A percentile compares a stretch with the other conserved stretches of the same genome.
These are phyloP conservation scores for Pulveroboletus sp. DNA, from an alignment of 1,284 basidiomycete genomes.

Conservation along the genomic window DNA sequence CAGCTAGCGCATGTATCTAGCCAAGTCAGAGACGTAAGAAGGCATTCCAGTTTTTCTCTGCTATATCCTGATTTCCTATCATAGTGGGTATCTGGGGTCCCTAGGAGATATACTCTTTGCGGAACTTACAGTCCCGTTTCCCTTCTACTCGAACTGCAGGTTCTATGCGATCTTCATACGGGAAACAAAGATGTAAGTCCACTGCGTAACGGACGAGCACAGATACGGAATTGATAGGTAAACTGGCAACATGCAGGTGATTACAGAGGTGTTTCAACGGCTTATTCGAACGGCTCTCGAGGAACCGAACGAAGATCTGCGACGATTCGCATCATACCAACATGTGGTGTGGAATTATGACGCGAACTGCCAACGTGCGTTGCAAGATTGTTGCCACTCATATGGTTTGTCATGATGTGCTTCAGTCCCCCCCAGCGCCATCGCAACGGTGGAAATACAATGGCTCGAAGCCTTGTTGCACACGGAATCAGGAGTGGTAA, in stretches of 20 bases:
- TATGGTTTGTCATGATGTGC: neutral
- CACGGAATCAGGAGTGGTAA: constrained; percentile 12
- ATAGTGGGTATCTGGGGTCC: constrained; percentile 16
- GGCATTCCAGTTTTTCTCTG: neutral
- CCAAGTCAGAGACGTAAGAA: constrained; percentile 24
- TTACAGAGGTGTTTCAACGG: constrained; percentile 13
- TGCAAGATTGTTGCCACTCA: neutral
- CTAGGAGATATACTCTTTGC: neutral
- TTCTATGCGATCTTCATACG: constrained; percentile 13
- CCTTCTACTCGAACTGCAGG: constrained; percentile 26
- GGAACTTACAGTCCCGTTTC: constrained; percentile 15
- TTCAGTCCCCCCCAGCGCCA: constrained; percentile 33
- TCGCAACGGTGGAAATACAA: constrained; percentile 36
- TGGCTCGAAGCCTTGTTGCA: constrained; percentile 55
- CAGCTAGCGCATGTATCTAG: constrained; percentile 16
- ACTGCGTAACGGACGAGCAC: neutral
- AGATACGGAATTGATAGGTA: neutral
- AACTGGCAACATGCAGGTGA: constrained; percentile 10
- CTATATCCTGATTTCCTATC: constrained; percentile 7
- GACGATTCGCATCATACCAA: constrained; percentile 48
- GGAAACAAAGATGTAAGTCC: constrained; percentile 21
- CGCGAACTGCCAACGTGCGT: constrained; percentile 35
- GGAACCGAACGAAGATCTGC: constrained; percentile 34
- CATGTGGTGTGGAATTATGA: constrained; percentile 51
- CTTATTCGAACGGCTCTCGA: constrained; percentile 38